phyloP scores from a whole-genome alignment of 768 basidiomycete genomes.

The Pulveroboletus ravenelii region DNA sequence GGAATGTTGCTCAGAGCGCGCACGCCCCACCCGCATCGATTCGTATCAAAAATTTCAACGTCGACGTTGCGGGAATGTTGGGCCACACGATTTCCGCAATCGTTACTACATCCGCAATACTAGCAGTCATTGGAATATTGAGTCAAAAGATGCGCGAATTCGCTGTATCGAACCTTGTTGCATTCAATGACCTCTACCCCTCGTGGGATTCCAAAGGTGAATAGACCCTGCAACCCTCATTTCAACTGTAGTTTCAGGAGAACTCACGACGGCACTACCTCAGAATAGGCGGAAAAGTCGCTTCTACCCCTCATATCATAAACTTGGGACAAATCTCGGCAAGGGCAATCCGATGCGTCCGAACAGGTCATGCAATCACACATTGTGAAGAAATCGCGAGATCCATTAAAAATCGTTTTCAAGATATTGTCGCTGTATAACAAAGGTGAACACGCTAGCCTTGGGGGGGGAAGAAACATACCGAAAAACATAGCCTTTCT shows the following conservation, averaged over 20 bases:
- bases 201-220: slow-evolving; percentile 37
- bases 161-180: slow-evolving; percentile 42
- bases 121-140: slow-evolving; percentile 15
- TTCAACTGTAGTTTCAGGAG: neutral
- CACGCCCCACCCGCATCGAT: slow-evolving; percentile 60
- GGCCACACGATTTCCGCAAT: slow-evolving; percentile 57
- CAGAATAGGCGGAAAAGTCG: slow-evolving; percentile 41
- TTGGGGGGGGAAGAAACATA: slow-evolving; percentile 19
- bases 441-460: slow-evolving; percentile 6
- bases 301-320: slow-evolving; percentile 22
- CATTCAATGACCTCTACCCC: slow-evolving; percentile 61
- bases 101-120: slow-evolving; percentile 42
- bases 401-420: slow-evolving; percentile 17
- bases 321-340: slow-evolving; percentile 44
- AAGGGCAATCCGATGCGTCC: slow-evolving; percentile 37
- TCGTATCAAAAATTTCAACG: slow-evolving; percentile 65
- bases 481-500: slow-evolving; percentile 47
- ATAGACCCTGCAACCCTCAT: slow-evolving; percentile 40
- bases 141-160: neutral
- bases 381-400: slow-evolving; percentile 34
- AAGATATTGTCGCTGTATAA: slow-evolving; percentile 16
- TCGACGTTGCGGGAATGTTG: slow-evolving; percentile 53
- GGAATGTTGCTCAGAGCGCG: slow-evolving; percentile 40
- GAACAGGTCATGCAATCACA: slow-evolving; percentile 44
- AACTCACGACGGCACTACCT: slow-evolving; percentile 18